A percentile compares a stretch with the other conserved stretches of the same genome.
These are phyloP conservation scores for Dipodascus albidus DNA, from an alignment of 805 yeast species.

Conservation along the genomic window DNA sequence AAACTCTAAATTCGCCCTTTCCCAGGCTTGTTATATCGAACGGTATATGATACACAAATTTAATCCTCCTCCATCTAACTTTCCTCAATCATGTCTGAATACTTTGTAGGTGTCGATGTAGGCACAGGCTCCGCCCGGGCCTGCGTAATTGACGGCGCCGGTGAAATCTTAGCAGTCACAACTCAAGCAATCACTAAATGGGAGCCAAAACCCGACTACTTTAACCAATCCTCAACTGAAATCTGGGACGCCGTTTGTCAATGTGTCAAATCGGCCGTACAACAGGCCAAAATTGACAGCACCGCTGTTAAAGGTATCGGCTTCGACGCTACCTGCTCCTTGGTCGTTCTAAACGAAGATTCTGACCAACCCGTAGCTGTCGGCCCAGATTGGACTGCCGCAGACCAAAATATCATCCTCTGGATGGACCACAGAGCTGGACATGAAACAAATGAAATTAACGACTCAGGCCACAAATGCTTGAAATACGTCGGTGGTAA, in stretches of 20 bases:
- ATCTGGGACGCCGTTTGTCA: constrained; percentile 80
- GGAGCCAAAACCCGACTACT: constrained; percentile 39
- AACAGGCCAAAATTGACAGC: constrained; percentile 54
- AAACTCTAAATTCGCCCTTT: too few species aligned
- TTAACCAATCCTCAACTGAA: constrained; percentile 74
- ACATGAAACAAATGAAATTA: constrained; percentile 67
- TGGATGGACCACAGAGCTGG: constrained; percentile 99
- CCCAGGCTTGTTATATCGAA: too few species aligned
- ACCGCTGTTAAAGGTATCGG: constrained; percentile 73
- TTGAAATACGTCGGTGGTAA: constrained; percentile 92
- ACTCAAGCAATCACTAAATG: constrained; percentile 66
- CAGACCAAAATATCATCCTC: constrained; percentile 70
- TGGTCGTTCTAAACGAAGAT: constrained; percentile 63
- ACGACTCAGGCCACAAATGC: constrained; percentile 66
- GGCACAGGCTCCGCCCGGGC: constrained; percentile 99
- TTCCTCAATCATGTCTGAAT: not conserved
- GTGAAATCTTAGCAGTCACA: constrained; percentile 61
- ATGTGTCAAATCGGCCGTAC: constrained; percentile 65
- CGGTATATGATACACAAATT: too few species aligned
- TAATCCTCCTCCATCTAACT: not conserved
- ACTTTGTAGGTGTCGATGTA: constrained; percentile 78
- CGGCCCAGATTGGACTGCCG: constrained; percentile 77
- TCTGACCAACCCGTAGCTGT: constrained; percentile 69
- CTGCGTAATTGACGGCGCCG: constrained; percentile 73
- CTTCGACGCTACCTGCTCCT: constrained; percentile 94